Evolutionary conservation across 164 flowering plant species (phyloP), one percentile per base, ranked within the genome.

Genomic region (Piper longum): DNA sequence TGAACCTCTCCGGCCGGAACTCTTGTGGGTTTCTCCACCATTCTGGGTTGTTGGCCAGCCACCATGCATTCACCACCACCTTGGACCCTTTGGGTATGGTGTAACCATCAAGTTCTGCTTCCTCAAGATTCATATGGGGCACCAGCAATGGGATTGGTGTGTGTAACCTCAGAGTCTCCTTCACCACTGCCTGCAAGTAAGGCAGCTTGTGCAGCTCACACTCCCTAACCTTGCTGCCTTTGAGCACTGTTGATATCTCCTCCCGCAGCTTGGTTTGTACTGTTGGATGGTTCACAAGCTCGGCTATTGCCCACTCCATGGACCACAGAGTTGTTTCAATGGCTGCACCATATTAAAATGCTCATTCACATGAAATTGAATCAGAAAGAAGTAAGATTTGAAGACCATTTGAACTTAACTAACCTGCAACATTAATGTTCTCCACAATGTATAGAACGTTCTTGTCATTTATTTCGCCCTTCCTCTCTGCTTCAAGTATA

Each of bases 291-390:
- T 84, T 86, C 4, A 82, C 84, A 41, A 86, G 70, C 75, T 86
- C 89, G 4, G 92, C 92, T 19, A 86, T 80, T 12, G 77, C 84
- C 92, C 92, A 86, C 57, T 86, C 89, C 75, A 86, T 79, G 4
- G 87, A 81, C 88, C 87, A 84, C 41, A 82, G 60, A 14, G 87
- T 82, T 12, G 92, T 84, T 45, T 84, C 91, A 39, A 83, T 85
- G 16, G 86, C 91, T 63, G 67, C 64, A 57, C 17, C 19, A 8
- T 16, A 56, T 6, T 16, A 17, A 12, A 51, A 9, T 57, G 39
- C 52, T 1, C 14, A 9, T 14, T 48, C 52, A 48, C 3, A 9
- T 48, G 14, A 48, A 48, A 9, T 48, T 14, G 3, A 5, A 9
- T 5, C 52, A 2, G 3, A 8, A 48, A 48, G 12, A 48, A 48